Base-by-base conservation (phyloP, 1,284 basidiomycete genomes). In the Cutaneotrichosporon sp. region DNA sequence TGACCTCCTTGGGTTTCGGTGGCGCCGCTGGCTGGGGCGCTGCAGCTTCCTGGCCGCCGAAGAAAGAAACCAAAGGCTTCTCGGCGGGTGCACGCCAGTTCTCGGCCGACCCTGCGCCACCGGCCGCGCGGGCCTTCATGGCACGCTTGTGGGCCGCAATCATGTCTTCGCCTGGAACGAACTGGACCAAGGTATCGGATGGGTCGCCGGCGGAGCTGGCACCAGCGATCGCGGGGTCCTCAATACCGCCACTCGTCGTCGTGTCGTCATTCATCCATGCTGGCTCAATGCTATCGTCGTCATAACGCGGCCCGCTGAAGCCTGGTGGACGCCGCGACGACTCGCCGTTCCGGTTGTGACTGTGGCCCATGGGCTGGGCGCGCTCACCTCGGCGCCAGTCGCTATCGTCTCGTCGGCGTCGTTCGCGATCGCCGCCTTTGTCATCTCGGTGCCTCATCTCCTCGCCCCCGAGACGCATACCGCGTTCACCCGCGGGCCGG, bases 241-340 rank as follows among this genome's bases (percentile, higher is more conserved):
- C 60, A 7, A 59, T 41, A 6, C 14, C 16, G 45, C 54, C 17
- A 52, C 27, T 16, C 19, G 29, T 39, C 32, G 24, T 32, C 7
- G 55, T 32, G 5, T 45, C 57, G 41, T 74, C 70, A 44, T 66
- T 64, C 68, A 74, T 68, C 71, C 71, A 74, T 9, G 67, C 68
- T 1, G 71, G 71, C 52, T 69, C 64, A n/a, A 53, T 39, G 2
- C 44, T 52, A 17, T 72, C 70, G 8, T 74, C 67, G 24, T 60
- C 59, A 47, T 60, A 55, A 16, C 49, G 34, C 5, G 51, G 48
- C 3, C 52, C 50, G n/a, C 38, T 33, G 25, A 27, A 20, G 22
- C 49, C 54, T 9, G 43, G 45, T 27, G 42, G 42, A 20, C 42
- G 42, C 25, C 38, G 46, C 29, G 49, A 22, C 33, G 57, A 27